Conservation (phyloP, 345 rosid species). For the Sisymbrium altissimum region DNA sequence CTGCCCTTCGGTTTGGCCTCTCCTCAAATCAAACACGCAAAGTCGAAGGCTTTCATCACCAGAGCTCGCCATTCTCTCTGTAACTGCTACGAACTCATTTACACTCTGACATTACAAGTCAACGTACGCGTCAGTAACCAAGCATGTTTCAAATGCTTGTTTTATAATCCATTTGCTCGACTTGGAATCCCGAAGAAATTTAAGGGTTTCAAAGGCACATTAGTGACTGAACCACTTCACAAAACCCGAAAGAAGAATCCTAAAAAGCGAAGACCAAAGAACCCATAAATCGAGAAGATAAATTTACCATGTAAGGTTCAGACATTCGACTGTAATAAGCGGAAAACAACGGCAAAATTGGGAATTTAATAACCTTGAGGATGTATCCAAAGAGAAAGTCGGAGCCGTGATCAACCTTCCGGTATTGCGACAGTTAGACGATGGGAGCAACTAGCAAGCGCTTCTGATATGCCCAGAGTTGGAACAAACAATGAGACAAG, state of each 20-base stretch:
- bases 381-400: background rate
- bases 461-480: background rate
- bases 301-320: background rate
- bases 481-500: background rate
- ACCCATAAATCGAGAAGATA: too few species aligned
- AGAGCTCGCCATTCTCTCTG: conserved; percentile 49
- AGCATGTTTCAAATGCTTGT: background rate
- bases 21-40: conserved; percentile 88
- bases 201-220: background rate
- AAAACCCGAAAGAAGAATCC: conserved; percentile 1
- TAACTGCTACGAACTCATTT: background rate
- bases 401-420: background rate
- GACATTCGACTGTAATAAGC: background rate
- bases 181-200: background rate
- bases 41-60: conserved; percentile 53
- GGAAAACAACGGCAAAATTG: background rate
- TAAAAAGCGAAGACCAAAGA: conserved; percentile 18
- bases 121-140: background rate
- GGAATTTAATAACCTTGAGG: conserved; percentile 1
- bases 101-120: conserved; percentile 10
- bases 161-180: background rate
- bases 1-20: conserved; percentile 91
- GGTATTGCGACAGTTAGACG: conserved; percentile 1
- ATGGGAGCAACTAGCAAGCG: background rate
- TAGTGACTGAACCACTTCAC: conserved; percentile 13